Conservation (phyloP, 2,329 filamentous ascomycete genomes). For the Fusarium guadeloupense region DNA sequence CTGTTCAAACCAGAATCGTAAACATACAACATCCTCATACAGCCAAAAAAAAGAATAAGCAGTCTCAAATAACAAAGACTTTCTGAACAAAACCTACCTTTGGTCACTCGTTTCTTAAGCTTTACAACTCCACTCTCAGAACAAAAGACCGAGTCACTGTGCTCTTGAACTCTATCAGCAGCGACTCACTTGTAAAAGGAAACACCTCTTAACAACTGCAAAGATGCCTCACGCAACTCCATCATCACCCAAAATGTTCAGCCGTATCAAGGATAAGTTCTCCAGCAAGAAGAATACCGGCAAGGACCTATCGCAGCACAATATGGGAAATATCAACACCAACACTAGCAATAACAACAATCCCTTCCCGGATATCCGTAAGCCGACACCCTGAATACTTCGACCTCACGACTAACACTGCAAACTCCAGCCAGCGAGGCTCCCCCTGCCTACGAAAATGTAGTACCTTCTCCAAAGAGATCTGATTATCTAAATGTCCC, state of each 20-base stretch:
- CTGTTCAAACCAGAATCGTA: neutral
- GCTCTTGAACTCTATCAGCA: neutral
- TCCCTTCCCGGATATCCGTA: constrained; percentile 12
- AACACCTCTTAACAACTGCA: neutral
- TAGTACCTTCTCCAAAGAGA: constrained; percentile 7
- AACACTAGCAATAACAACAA: neutral
- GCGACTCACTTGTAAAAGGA: neutral
- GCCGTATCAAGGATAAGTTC: constrained; percentile 48
- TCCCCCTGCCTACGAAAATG: constrained; percentile 49
- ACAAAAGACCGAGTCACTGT: neutral
- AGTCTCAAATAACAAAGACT: constrained; percentile 2
- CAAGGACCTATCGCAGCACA: constrained; percentile 1
- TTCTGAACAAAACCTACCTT: neutral
- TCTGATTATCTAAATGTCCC: constrained; percentile 19
- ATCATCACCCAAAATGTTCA: constrained; percentile 32
- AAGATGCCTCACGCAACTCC: constrained; percentile 21
- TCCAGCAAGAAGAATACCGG: constrained; percentile 35
- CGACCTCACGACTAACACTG: neutral
- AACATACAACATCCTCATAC: neutral
- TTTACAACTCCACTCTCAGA: neutral
- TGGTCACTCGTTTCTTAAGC: neutral
- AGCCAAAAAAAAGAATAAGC: neutral
- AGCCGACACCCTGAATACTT: neutral
- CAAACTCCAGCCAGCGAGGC: constrained; percentile 40
- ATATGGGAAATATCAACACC: constrained; percentile 13